These are phyloP conservation scores for Lophiotrema nucula DNA, from an alignment of 495 filamentous ascomycete species.

Conservation along the genomic window DNA sequence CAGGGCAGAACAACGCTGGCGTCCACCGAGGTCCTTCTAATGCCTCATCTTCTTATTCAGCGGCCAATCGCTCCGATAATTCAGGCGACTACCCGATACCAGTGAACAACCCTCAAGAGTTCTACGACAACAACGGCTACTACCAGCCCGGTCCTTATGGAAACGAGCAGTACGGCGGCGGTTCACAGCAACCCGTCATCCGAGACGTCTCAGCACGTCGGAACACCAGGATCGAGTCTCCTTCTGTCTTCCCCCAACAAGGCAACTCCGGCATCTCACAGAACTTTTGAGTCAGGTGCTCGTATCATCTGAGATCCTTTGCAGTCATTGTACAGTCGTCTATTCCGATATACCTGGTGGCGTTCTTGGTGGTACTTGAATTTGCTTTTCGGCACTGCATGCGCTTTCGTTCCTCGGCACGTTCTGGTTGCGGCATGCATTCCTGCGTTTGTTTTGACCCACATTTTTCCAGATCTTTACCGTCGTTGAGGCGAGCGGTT, in stretches of 20 bases:
- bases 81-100: slow-evolving; percentile 71
- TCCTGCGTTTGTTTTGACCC: neutral
- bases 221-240: slow-evolving; percentile 92
- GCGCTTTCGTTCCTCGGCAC: neutral
- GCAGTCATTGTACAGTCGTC: no score
- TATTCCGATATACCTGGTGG: neutral
- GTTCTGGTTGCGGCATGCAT: slow-evolving; percentile 8
- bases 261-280: slow-evolving; percentile 94
- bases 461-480: no score
- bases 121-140: slow-evolving; percentile 55
- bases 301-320: neutral
- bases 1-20: slow-evolving; percentile 62
- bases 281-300: slow-evolving; percentile 66
- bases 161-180: slow-evolving; percentile 53
- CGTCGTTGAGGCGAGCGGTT: neutral
- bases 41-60: slow-evolving; percentile 93
- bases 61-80: slow-evolving; percentile 74
- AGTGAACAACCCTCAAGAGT: slow-evolving; percentile 47
- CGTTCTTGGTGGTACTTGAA: slow-evolving; percentile 5
- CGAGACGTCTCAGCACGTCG: slow-evolving; percentile 88
- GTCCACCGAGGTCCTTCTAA: slow-evolving; percentile 92
- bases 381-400: neutral
- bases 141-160: slow-evolving; percentile 57
- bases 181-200: slow-evolving; percentile 70
- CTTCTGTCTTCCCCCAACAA: slow-evolving; percentile 80